Conservation (phyloP, 2,329 filamentous ascomycete genomes). For the Paecilomyces sp. region DNA sequence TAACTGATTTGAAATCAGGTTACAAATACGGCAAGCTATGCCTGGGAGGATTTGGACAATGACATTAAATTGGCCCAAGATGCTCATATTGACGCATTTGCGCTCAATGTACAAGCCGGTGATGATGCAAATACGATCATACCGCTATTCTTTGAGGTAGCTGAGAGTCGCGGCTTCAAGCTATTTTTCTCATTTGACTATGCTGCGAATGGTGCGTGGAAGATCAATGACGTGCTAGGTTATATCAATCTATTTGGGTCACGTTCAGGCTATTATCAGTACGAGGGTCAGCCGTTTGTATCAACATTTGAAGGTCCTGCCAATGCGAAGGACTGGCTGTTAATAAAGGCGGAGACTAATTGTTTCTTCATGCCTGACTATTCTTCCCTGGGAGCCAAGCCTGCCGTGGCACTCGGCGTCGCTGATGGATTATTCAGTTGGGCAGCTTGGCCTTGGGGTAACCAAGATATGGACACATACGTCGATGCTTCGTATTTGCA, state of each 20-base stretch:
- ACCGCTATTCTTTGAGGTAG: slow-evolving; percentile 18
- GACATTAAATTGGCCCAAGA: slow-evolving; percentile 30
- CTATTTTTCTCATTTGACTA: slow-evolving; percentile 35
- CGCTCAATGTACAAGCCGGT: slow-evolving; percentile 29
- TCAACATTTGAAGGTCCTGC: slow-evolving; percentile 41
- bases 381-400: not conserved
- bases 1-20: not conserved
- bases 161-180: slow-evolving; percentile 19
- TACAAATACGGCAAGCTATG: not conserved
- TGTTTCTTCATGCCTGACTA: not conserved
- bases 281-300: slow-evolving; percentile 25
- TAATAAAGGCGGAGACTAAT: slow-evolving; percentile 3
- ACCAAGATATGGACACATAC: not conserved
- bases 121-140: slow-evolving; percentile 15
- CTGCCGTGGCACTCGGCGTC: not conserved
- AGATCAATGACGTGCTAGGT: slow-evolving; percentile 15
- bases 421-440: not conserved
- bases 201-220: slow-evolving; percentile 24
- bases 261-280: slow-evolving; percentile 19
- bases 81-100: slow-evolving; percentile 35
- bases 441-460: not conserved
- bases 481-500: not conserved
- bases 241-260: slow-evolving; percentile 19
- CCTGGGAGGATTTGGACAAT: not conserved
- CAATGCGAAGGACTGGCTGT: slow-evolving; percentile 36